Base-by-base conservation (phyloP, 345 rosid genomes). In the Salix viminalis region DNA sequence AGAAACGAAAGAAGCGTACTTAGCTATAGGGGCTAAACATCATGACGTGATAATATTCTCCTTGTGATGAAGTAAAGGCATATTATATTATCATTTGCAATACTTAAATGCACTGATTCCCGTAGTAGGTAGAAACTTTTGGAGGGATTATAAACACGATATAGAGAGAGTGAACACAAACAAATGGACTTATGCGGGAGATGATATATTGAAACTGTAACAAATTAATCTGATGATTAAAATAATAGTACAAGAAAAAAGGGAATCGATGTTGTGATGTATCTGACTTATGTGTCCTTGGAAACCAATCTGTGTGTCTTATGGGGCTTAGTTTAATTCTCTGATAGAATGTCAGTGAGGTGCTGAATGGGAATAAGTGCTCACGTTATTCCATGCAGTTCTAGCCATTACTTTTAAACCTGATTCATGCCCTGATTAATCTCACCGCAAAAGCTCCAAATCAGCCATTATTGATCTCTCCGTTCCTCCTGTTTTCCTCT, bases 221-320 rank as follows among this genome's bases (percentile, higher is more conserved):
- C 75, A 78, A 78, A 80, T 24, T 24, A 24, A 24, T 74, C 79
- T 81, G 86, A 71, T 76, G 79, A 87, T 82, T 77, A 69, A 81
- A 67, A 69, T 65, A 76, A 85, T 73, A 84, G 72, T 79, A 86
- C 83, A 87, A 82, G 79, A 82, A 74, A 89, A 89, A 89, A 92
- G 91, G 90, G 89, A 77, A 88, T 88, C 89, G 62, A 89, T 84
- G 94, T 90, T 92, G 80, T 78, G 88, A 85, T 88, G 85, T 80
- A 79, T 90, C 92, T 84, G 92, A 84, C 88, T 74, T 80, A 72
- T 80, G 52, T 77, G 73, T 37, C 80, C 78, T 46, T 67, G 79
- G 67, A 67, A 36, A 69, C 58, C 81, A 80, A 76, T 69, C 21
- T 77, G 68, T 69, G 72, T 76, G 72, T 78, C 78, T 78, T 60